Conservation (phyloP, 1,284 basidiomycete species). For the Sanghuangporus sanghuang region DNA sequence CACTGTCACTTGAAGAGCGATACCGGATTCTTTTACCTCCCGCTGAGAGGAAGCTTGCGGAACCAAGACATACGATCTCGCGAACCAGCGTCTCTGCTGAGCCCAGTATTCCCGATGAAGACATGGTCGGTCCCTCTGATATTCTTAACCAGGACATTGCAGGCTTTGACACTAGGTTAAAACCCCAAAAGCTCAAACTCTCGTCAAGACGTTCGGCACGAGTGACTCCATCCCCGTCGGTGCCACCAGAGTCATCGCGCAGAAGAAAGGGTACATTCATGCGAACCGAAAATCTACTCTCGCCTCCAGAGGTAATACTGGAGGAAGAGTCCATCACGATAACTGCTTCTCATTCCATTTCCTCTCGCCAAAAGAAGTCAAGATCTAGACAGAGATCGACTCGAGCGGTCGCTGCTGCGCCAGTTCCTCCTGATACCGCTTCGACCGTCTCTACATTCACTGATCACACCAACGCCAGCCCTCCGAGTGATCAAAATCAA, state of each 20-base stretch:
- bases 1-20: constrained; percentile 58
- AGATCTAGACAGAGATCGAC: not conserved
- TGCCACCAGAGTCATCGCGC: not conserved
- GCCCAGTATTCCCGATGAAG: constrained; percentile 10
- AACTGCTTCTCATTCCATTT: not conserved
- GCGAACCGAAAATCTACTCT: not conserved
- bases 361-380: not conserved
- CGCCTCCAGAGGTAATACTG: not conserved
- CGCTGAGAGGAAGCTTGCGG: constrained; percentile 41
- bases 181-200: constrained; percentile 1
- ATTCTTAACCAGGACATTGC: not conserved
- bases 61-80: constrained; percentile 25
- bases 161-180: not conserved
- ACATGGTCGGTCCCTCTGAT: not conserved
- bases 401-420: not conserved
- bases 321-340: not conserved
- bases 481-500: not conserved
- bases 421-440: not conserved
- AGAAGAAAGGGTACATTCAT: not conserved
- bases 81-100: constrained; percentile 15
- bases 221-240: not conserved
- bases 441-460: not conserved
- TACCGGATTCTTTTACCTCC: constrained; percentile 62
- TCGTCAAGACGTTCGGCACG: not conserved
- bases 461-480: not conserved